A percentile compares a stretch with the other conserved stretches of the same genome.
Evolutionary conservation across 768 basidiomycete genomes (phyloP).

Genomic region (Russula foetens): DNA sequence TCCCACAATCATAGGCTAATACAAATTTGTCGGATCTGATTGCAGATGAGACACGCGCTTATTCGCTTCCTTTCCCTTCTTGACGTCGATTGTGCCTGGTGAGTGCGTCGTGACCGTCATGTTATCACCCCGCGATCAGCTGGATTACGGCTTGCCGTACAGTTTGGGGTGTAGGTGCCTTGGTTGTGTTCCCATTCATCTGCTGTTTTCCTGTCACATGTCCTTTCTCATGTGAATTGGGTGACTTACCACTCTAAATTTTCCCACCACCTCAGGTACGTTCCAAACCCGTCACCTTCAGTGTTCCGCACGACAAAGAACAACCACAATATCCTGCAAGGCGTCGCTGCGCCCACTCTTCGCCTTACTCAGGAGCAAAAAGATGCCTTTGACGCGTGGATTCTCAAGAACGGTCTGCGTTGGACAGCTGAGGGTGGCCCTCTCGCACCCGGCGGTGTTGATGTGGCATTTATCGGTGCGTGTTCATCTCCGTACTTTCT

Average conservation of each 20-base stretch:
- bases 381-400: conserved; percentile 80
- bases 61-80: conserved; percentile 75
- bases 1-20: background rate
- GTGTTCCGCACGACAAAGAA: conserved; percentile 93
- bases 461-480: conserved; percentile 82
- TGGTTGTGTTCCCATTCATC: background rate
- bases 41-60: conserved; percentile 86
- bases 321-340: conserved; percentile 94
- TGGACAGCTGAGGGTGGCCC: conserved; percentile 88
- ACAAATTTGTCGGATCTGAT: conserved; percentile 10
- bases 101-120: conserved; percentile 28
- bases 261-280: conserved; percentile 47
- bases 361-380: conserved; percentile 75
- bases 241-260: conserved; percentile 5
- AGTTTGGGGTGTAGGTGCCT: background rate
- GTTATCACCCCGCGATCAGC: background rate
- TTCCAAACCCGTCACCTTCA: conserved; percentile 79
- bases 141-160: conserved; percentile 6
- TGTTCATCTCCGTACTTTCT: background rate
- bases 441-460: conserved; percentile 71
- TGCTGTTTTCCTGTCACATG: background rate
- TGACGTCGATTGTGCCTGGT: conserved; percentile 83
- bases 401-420: conserved; percentile 77
- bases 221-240: background rate
- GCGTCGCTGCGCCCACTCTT: conserved; percentile 72